phyloP scores from a whole-genome alignment of 805 yeast species.

The Cyberlindnera maclurae region DNA sequence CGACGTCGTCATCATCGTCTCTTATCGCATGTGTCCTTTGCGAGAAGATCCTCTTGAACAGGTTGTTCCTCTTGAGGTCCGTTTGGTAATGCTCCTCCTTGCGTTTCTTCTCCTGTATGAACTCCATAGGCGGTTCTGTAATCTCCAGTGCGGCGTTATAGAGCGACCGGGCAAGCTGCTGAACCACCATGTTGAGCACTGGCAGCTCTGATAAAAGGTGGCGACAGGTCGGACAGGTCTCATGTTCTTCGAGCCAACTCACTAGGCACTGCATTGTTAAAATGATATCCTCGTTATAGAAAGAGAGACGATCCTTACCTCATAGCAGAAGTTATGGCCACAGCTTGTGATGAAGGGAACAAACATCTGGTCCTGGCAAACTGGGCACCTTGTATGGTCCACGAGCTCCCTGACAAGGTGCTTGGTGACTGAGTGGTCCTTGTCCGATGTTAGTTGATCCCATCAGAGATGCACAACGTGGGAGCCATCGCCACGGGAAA shows the following conservation, averaged over 20 bases:
- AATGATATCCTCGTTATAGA: neutral
- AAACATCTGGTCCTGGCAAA: slow-evolving; percentile 65
- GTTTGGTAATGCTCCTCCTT: slow-evolving; percentile 29
- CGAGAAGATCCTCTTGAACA: slow-evolving; percentile 47
- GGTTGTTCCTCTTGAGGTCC: slow-evolving; percentile 31
- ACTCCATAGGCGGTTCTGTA: slow-evolving; percentile 14
- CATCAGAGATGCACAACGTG: neutral
- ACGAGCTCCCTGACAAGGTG: slow-evolving; percentile 17
- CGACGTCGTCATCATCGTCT: slow-evolving; percentile 64
- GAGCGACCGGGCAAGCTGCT: slow-evolving; percentile 37
- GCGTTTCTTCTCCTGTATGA: slow-evolving; percentile 12
- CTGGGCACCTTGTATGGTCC: slow-evolving; percentile 40
- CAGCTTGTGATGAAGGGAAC: slow-evolving; percentile 58
- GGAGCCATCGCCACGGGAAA: neutral
- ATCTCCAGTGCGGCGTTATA: slow-evolving; percentile 25
- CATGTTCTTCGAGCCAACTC: slow-evolving; percentile 51
- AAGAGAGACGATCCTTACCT: slow-evolving; percentile 11
- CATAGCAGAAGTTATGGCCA: slow-evolving; percentile 73
- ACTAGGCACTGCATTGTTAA: slow-evolving; percentile 34
- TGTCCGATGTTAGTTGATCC: slow-evolving; percentile 1
- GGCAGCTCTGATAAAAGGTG: slow-evolving; percentile 42
- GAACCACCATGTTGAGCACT: slow-evolving; percentile 42
- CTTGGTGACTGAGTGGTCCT: slow-evolving; percentile 11
- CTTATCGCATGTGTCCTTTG: slow-evolving; percentile 42
- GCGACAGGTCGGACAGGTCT: slow-evolving; percentile 68